Base-by-base conservation (phyloP, 2,329 filamentous ascomycete genomes). In the Colletotrichum kahawae region DNA sequence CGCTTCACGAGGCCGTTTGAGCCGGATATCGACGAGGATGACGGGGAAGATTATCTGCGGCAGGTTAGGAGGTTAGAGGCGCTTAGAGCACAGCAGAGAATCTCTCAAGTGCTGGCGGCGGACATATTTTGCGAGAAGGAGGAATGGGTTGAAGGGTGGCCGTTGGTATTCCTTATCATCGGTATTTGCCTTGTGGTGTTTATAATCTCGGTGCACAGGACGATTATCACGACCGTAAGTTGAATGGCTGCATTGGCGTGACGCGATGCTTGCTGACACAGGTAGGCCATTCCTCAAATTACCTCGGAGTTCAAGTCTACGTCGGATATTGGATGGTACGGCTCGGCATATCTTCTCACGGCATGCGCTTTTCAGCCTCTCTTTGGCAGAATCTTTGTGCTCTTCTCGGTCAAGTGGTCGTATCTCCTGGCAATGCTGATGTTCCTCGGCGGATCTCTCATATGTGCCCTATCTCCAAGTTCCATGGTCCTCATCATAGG, bases 241-340 rank as follows among this genome's bases (percentile, higher is more conserved):
- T 21, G 10, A 10, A 60, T 7, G 4, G 16, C 16, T 33, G 4
- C 10, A 2, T 33, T 14, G 3, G 14, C 14, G 21, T 3, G 10
- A 2, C 4, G n/a, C 9, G 34, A 36, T 36, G 62, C 70, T 76
- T 36, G 62, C 70, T 76, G 10, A 76, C 59, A 8, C 14, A 2
- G 8, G 2, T 7, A 76, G 83, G 85, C 85, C 8, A 85, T 87
- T 34, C 85, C 85, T 0, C 83, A 83, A 57, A 87, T 87, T 70
- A 87, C 85, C 1, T 82, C 79, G 70, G 82, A 82, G 18, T 83
- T 84, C 77, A 79, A 84, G 9, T 80, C 82, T 21, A 80, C 87
- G 2, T 78, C 81, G 13, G 84, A 88, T 66, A 83, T 88, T 5
- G 85, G 84, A 18, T 90, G 88, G 88, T 89, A 89, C 75, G 87